Percentiles rank a stretch among this genome's conserved stretches.
Conservation (phyloP, 179 eudicot genomes). For the Beta lomatogona region DNA sequence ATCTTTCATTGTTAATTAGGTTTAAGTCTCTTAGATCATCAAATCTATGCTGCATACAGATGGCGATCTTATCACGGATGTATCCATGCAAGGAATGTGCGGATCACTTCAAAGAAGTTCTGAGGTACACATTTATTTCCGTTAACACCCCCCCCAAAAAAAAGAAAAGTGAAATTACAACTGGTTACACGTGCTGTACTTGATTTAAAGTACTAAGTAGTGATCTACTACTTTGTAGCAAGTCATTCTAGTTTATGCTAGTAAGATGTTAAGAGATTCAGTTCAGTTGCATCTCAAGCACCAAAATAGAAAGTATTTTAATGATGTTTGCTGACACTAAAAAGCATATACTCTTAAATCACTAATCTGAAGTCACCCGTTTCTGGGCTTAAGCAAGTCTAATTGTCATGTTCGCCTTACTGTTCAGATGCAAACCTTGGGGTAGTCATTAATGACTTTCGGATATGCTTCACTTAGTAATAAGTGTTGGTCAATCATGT, state of each 20-base stretch:
- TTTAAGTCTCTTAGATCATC: neutral
- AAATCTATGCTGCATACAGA: constrained; percentile 37
- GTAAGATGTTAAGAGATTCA: neutral
- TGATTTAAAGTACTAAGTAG: neutral
- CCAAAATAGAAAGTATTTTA: neutral
- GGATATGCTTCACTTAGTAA: neutral
- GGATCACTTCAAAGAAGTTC: constrained; percentile 62
- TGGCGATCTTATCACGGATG: constrained; percentile 65
- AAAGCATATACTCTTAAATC: neutral
- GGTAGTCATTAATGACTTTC: neutral
- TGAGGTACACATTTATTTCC: constrained; percentile 37
- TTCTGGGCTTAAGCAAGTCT: neutral
- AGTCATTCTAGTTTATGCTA: neutral
- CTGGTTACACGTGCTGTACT: neutral
- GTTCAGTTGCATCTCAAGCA: neutral
- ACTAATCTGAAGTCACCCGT: neutral
- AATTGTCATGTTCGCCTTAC: neutral
- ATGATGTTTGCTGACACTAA: neutral
- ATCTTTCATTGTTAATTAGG: neutral
- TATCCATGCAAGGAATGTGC: constrained; percentile 76
- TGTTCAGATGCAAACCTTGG: neutral
- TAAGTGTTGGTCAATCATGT: neutral
- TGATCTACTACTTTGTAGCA: too few species aligned
- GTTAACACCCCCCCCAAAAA: too few species aligned
- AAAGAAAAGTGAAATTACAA: neutral